Conservation (phyloP, 805 yeast genomes). For the Nematodospora valgi region DNA sequence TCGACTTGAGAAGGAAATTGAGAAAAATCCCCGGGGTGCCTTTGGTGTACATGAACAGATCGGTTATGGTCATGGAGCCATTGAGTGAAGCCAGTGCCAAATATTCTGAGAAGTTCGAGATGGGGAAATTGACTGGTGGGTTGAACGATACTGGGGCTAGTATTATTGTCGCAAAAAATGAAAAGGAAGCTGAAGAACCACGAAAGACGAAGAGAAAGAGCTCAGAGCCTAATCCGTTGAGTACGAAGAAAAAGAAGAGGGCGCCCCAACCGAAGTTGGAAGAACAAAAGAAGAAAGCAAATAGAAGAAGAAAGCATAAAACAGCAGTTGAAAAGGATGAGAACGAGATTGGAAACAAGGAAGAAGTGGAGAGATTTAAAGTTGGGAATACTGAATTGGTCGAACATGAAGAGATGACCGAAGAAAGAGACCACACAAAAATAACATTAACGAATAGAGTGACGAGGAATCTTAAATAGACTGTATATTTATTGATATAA, state of each 20-base stretch:
- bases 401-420: not conserved
- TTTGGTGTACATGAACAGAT: slow-evolving; percentile 76
- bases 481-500: not conserved
- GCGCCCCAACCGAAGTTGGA: slow-evolving; percentile 3
- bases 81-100: slow-evolving; percentile 63
- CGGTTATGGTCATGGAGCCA: slow-evolving; percentile 97
- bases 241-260: slow-evolving; percentile 71
- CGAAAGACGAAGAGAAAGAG: slow-evolving; percentile 55
- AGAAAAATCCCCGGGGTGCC: slow-evolving; percentile 89
- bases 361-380: not conserved
- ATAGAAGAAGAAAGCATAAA: slow-evolving; percentile 23
- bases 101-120: slow-evolving; percentile 48
- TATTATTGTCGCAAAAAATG: slow-evolving; percentile 40
- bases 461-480: not conserved
- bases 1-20: slow-evolving; percentile 61
- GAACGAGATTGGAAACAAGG: not conserved
- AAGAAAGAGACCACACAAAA: not conserved
- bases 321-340: slow-evolving; percentile 4
- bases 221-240: slow-evolving; percentile 86
- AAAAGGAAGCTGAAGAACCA: slow-evolving; percentile 15
- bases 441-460: not conserved
- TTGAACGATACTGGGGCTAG: slow-evolving; percentile 56
- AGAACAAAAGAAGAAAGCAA: slow-evolving; percentile 12
- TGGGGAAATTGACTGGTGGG: slow-evolving; percentile 69
- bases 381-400: too few relatives aligned